A percentile compares a stretch with the other conserved stretches of the same genome.
Evolutionary conservation across 371 early-diverging fungal species (phyloP).

Genomic region (Mucor indicus): DNA sequence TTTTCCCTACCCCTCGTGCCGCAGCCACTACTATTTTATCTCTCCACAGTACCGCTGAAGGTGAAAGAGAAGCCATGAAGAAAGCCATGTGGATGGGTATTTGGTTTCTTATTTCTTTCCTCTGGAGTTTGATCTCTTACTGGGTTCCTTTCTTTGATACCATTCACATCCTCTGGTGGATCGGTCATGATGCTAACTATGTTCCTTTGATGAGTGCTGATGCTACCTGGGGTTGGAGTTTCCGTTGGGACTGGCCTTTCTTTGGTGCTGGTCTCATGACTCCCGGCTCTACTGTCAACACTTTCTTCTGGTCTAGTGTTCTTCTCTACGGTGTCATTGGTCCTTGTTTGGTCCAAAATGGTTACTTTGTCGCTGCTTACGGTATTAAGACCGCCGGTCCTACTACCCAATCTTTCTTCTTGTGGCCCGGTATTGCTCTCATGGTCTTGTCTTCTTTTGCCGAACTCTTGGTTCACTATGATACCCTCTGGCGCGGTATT

Average conservation of each 20-base stretch:
- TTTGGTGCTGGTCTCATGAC: constrained; percentile 71
- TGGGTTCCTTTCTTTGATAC: constrained; percentile 57
- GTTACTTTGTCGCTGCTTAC: constrained; percentile 27
- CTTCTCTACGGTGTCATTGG: constrained; percentile 56
- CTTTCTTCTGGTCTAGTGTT: constrained; percentile 59
- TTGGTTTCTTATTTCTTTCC: constrained; percentile 46
- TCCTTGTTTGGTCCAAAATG: constrained; percentile 38
- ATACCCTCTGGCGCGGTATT: constrained; percentile 54
- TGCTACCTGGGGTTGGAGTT: constrained; percentile 55
- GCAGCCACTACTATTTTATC: constrained; percentile 66
- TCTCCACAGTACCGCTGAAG: constrained; percentile 52
- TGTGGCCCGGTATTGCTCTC: constrained; percentile 76
- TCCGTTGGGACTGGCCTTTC: constrained; percentile 59
- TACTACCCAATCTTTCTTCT: constrained; percentile 54
- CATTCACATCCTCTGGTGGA: constrained; percentile 60
- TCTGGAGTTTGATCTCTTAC: constrained; percentile 48
- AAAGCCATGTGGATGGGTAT: constrained; percentile 51
- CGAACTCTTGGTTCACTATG: constrained; percentile 57
- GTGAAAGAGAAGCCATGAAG: constrained; percentile 38
- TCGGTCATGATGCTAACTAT: constrained; percentile 47
- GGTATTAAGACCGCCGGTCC: constrained; percentile 37
- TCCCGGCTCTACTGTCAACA: constrained; percentile 51
- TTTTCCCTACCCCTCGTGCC: constrained; percentile 71
- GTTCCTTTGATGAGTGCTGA: constrained; percentile 50
- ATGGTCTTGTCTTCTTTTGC: constrained; percentile 66